Evolutionary conservation across 2,329 filamentous ascomycete genomes (phyloP).

Genomic region (Alternaria gaisen): DNA sequence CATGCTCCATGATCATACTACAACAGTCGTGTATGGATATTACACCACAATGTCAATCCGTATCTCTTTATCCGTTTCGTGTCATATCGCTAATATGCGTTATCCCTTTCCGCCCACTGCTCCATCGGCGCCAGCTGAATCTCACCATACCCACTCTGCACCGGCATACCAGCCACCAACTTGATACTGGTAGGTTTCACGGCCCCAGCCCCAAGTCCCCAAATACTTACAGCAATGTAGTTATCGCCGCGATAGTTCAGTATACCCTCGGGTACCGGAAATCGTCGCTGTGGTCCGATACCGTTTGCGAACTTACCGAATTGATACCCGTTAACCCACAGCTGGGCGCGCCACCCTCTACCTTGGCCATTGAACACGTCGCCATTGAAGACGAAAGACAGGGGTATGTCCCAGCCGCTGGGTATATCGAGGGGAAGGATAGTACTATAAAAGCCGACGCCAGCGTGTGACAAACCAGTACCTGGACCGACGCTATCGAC

Average conservation of each 20-base stretch:
- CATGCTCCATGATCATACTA: not conserved
- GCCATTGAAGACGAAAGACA: slow-evolving; percentile 64
- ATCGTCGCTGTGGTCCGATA: slow-evolving; percentile 73
- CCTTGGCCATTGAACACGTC: slow-evolving; percentile 47
- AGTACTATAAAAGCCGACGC: slow-evolving; percentile 66
- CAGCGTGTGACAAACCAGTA: slow-evolving; percentile 59
- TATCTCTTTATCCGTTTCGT: no score
- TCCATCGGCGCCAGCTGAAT: slow-evolving; percentile 25
- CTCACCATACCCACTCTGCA: slow-evolving; percentile 42
- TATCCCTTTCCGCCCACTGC: slow-evolving; percentile 24
- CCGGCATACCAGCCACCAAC: slow-evolving; percentile 58
- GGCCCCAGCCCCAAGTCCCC: slow-evolving; percentile 67
- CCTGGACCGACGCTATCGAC: slow-evolving; percentile 42
- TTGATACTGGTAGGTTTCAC: slow-evolving; percentile 65
- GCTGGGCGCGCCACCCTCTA: slow-evolving; percentile 63
- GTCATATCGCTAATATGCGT: slow-evolving; percentile 20
- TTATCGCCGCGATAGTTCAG: slow-evolving; percentile 74
- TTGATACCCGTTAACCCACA: slow-evolving; percentile 79
- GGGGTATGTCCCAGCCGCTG: slow-evolving; percentile 64
- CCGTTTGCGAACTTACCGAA: slow-evolving; percentile 73
- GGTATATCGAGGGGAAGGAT: slow-evolving; percentile 65
- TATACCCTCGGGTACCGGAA: slow-evolving; percentile 76
- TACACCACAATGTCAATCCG: not conserved
- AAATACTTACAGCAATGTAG: slow-evolving; percentile 71
- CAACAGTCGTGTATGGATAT: not conserved